These are phyloP conservation scores for Fusarium guadeloupense DNA, from an alignment of 2,329 filamentous ascomycete species.

Conservation along the genomic window DNA sequence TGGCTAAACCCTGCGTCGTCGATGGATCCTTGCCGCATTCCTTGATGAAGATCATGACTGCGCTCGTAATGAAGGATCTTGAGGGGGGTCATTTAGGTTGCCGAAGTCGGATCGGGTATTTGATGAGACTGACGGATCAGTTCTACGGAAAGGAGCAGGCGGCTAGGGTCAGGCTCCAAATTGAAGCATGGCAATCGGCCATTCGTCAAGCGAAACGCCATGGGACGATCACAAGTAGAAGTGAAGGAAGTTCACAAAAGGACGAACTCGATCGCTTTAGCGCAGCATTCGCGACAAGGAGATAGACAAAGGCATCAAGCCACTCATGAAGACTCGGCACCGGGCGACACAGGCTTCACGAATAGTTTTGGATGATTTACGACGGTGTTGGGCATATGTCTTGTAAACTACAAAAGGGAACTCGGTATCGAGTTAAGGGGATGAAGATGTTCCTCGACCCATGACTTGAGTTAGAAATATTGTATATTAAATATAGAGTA, in stretches of 20 bases:
- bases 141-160: slow-evolving; percentile 43
- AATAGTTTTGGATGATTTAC: slow-evolving; percentile 1
- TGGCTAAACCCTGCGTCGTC: slow-evolving; percentile 32
- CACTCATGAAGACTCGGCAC: background rate
- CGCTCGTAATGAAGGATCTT: slow-evolving; percentile 47
- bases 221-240: no score
- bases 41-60: slow-evolving; percentile 42
- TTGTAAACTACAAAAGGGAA: background rate
- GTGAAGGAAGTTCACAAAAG: no score
- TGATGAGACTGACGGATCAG: slow-evolving; percentile 38
- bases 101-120: slow-evolving; percentile 45
- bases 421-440: background rate
- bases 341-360: background rate
- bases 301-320: background rate
- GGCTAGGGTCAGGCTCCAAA: slow-evolving; percentile 9
- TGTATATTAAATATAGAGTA: no score
- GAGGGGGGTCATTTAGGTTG: slow-evolving; percentile 47
- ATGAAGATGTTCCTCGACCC: background rate
- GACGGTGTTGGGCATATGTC: background rate
- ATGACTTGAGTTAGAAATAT: no score
- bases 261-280: no score
- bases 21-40: slow-evolving; percentile 37
- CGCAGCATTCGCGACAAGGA: background rate
- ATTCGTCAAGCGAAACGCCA: slow-evolving; percentile 11
- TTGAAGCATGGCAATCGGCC: slow-evolving; percentile 38